A percentile compares a stretch with the other conserved stretches of the same genome.
phyloP scores from a whole-genome alignment of 2,329 filamentous ascomycete species.

The Pestalotiopsis sp. region DNA sequence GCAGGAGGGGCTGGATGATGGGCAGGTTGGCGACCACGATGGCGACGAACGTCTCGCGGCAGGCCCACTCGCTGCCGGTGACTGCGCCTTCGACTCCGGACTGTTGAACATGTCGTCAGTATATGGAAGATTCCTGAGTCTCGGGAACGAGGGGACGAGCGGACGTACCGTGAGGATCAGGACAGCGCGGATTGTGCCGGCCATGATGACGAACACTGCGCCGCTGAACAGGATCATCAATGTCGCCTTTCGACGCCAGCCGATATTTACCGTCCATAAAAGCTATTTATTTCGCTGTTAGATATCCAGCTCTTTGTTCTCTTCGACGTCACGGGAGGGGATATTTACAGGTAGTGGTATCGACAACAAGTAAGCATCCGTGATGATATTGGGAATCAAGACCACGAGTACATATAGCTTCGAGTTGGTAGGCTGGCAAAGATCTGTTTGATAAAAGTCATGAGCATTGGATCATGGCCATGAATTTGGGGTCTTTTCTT shows the following conservation, averaged over 20 bases:
- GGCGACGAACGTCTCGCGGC: slow-evolving; percentile 41
- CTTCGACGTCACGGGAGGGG: not conserved
- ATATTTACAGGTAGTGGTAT: slow-evolving; percentile 14
- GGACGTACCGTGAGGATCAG: slow-evolving; percentile 38
- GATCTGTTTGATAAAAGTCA: slow-evolving; percentile 5
- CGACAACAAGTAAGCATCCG: slow-evolving; percentile 16
- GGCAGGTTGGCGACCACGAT: slow-evolving; percentile 38
- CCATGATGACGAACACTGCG: slow-evolving; percentile 50
- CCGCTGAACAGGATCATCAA: slow-evolving; percentile 50
- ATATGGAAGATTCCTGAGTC: not conserved
- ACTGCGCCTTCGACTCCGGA: slow-evolving; percentile 22
- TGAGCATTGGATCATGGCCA: slow-evolving; percentile 13
- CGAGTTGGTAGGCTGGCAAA: slow-evolving; percentile 16
- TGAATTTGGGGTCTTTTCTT: slow-evolving; percentile 12
- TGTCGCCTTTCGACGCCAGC: slow-evolving; percentile 38
- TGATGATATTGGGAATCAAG: slow-evolving; percentile 15
- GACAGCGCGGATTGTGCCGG: slow-evolving; percentile 48
- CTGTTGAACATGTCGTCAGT: slow-evolving; percentile 11
- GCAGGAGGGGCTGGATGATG: slow-evolving; percentile 24
- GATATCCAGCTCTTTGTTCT: not conserved
- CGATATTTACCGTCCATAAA: slow-evolving; percentile 47
- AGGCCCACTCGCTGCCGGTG: slow-evolving; percentile 33
- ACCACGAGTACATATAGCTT: slow-evolving; percentile 13
- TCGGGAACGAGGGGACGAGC: not conserved
- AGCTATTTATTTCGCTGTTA: slow-evolving; percentile 30